phyloP scores from a whole-genome alignment of 441 rosid species.

The Aleurites moluccanus region DNA sequence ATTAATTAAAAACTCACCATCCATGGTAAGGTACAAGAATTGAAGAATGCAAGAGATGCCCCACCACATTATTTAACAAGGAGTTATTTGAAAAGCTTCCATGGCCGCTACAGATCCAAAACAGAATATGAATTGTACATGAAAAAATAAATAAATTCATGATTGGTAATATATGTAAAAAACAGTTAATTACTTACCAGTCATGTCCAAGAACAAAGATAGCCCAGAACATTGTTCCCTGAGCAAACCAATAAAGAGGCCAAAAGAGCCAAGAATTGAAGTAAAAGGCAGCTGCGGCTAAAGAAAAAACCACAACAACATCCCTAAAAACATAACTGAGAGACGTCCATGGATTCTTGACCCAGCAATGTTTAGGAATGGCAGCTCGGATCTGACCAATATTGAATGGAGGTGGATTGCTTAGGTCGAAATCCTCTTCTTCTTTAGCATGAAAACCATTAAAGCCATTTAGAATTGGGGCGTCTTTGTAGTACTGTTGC shows the following conservation, averaged over 20 bases:
- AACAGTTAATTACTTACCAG: constrained; percentile 44
- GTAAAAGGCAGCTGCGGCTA: constrained; percentile 63
- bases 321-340: constrained; percentile 85
- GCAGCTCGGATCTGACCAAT: constrained; percentile 80
- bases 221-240: constrained; percentile 98
- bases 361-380: constrained; percentile 95
- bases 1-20: constrained; percentile 47
- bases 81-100: constrained; percentile 85
- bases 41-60: constrained; percentile 75
- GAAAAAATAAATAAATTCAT: too few relatives aligned
- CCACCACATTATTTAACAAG: constrained; percentile 63
- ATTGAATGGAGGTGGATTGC: constrained; percentile 78
- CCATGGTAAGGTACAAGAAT: constrained; percentile 54
- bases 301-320: constrained; percentile 45
- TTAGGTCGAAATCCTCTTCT: constrained; percentile 53
- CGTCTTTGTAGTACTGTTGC: too few relatives aligned
- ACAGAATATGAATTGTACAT: too few relatives aligned
- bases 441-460: too few relatives aligned
- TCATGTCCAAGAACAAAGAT: constrained; percentile 97
- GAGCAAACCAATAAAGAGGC: constrained; percentile 91
- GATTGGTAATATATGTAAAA: background rate
- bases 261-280: constrained; percentile 66
- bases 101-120: constrained; percentile 59
- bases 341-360: constrained; percentile 88
- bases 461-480: too few relatives aligned